Base-by-base conservation (phyloP, 768 basidiomycete genomes). In the Termitomyces sp. region DNA sequence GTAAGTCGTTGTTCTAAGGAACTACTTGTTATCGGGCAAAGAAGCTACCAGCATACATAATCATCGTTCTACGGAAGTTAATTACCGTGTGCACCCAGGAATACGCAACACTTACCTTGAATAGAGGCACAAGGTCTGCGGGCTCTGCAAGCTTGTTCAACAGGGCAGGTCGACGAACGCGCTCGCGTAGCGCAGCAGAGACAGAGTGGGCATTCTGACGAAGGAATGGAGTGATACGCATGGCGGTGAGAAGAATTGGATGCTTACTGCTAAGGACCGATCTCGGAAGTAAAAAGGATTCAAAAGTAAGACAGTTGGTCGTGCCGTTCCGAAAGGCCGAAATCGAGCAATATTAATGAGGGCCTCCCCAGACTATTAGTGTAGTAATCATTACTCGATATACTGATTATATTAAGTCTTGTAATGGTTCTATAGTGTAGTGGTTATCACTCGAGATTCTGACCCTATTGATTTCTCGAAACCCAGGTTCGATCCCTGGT, bases 91-190 rank as follows among this genome's bases (percentile, higher is more conserved):
- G 30, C 17, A 12, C 43, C 35, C 12, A 32, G 10, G 14, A 34
- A 34, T 12, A 34, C 34, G 11, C 5, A 9, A 43, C 59, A 26
- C 62, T 11, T 28, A 74, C 75, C 70, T 75, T 70, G 67, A 77
- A 76, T 43, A 76, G 51, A 17, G 72, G 74, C 1, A 70, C 75
- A 2, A 78, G 64, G 42, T 76, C 77, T 42, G 67, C 64, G 1
- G 77, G 64, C 1, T 62, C 54, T 0, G 73, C 67, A 17, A 77
- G 62, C 60, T 71, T 75, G 32, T 65, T 64, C 46, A 75, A 54
- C 50, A 70, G 68, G 10, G 68, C 67, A 43, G 75, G 73, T 49
- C 75, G 63, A 1, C 73, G 67, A 11, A 77, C 75, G 14, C 77
- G 73, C 49, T 77, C 75, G 19, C 62, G 65, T n/a, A 78, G 70